These are phyloP conservation scores for Stentor coeruleus DNA, from an alignment of 73 alveolate genomes.

Conservation along the genomic window DNA sequence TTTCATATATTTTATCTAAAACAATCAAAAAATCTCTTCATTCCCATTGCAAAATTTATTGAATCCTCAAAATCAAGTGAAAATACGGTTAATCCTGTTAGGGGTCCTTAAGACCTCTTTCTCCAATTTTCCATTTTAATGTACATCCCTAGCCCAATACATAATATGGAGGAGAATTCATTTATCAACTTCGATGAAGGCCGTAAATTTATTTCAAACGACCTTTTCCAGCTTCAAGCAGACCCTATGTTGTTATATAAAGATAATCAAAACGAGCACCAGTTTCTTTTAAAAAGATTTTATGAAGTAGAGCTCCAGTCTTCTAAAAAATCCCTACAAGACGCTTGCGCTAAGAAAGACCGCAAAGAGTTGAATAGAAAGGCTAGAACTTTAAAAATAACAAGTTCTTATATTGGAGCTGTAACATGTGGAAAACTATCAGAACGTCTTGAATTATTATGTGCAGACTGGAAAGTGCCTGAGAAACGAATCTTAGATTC, in stretches of 20 bases:
- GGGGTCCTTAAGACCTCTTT: no score
- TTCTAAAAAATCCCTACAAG: neutral
- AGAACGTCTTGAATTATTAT: neutral
- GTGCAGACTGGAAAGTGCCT: neutral
- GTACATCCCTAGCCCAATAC: no score
- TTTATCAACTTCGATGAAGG: conserved; percentile 1
- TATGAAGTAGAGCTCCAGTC: neutral
- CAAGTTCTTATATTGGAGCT: neutral
- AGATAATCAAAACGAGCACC: neutral
- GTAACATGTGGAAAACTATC: neutral
- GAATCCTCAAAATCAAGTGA: no score
- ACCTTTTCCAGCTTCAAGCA: no score
- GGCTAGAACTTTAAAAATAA: no score
- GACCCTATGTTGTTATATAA: no score
- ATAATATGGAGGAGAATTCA: neutral
- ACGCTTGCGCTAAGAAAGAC: neutral
- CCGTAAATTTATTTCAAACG: neutral
- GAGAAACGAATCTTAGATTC: neutral
- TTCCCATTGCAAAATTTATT: no score
- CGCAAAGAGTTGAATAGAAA: neutral
- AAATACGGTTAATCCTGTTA: no score
- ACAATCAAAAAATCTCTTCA: no score
- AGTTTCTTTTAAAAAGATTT: neutral
- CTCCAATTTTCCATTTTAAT: no score
- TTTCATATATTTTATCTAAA: no score